Evolutionary conservation across 352 stramenopile genomes (phyloP).

Genomic region (Thraustotheca clavata): DNA sequence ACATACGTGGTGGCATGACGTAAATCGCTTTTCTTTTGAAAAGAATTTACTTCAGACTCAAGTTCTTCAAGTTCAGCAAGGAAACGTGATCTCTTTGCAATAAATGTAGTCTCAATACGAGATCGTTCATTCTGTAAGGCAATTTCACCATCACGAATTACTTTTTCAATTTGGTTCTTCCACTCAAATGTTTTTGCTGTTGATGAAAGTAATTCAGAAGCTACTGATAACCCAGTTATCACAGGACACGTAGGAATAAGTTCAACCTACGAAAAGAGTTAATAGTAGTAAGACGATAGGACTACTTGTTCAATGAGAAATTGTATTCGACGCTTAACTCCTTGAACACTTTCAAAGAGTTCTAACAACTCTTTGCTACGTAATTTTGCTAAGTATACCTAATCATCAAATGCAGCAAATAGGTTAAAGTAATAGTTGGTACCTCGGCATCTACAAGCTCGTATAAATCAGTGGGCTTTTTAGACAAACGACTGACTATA

Average conservation of each 20-base stretch:
- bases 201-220: constrained; percentile 39
- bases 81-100: constrained; percentile 58
- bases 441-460: constrained; percentile 59
- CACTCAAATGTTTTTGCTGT: constrained; percentile 63
- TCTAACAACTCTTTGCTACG: constrained; percentile 36
- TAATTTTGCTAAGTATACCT: constrained; percentile 37
- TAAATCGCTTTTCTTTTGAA: constrained; percentile 69
- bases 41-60: constrained; percentile 50
- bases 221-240: background rate
- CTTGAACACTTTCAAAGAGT: constrained; percentile 35
- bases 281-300: background rate
- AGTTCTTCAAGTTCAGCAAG: constrained; percentile 69
- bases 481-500: constrained; percentile 44
- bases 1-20: constrained; percentile 68
- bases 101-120: constrained; percentile 60
- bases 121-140: constrained; percentile 47
- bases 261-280: background rate
- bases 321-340: constrained; percentile 48
- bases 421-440: background rate
- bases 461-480: constrained; percentile 58
- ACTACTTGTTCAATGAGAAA: constrained; percentile 53
- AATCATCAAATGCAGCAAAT: background rate
- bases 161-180: constrained; percentile 43
- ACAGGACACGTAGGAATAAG: constrained; percentile 3
- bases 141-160: constrained; percentile 45